Percentiles rank a stretch among this genome's conserved stretches.
These are phyloP conservation scores for Sistotremastrum niveocremeum DNA, from an alignment of 768 basidiomycete species.

Conservation along the genomic window DNA sequence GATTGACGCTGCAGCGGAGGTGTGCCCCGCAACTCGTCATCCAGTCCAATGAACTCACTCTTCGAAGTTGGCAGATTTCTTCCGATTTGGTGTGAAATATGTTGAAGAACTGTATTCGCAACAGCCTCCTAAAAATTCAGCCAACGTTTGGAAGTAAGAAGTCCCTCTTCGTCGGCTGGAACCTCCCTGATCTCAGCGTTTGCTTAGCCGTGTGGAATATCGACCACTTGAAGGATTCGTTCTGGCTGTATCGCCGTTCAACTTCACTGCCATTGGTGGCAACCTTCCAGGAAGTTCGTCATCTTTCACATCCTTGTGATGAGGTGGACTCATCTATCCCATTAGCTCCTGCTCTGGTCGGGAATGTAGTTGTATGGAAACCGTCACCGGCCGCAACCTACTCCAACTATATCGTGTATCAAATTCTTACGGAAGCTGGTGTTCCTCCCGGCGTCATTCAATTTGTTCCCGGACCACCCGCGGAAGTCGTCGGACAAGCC, in stretches of 20 bases:
- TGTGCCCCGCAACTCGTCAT: constrained; percentile 20
- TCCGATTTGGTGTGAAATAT: constrained; percentile 93
- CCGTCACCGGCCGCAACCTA: constrained; percentile 92
- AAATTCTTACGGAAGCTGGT: constrained; percentile 89
- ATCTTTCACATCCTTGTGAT: neutral
- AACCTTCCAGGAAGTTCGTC: constrained; percentile 70
- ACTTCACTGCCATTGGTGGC: constrained; percentile 96
- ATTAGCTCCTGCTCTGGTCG: constrained; percentile 79
- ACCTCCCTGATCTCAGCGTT: neutral
- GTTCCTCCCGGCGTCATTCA: constrained; percentile 92
- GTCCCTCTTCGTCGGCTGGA: too few species aligned
- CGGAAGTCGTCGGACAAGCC: constrained; percentile 73
- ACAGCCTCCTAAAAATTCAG: constrained; percentile 77
- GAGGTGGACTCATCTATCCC: constrained; percentile 4
- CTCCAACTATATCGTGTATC: constrained; percentile 85
- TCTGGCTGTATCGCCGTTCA: constrained; percentile 94
- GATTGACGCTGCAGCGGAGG: constrained; percentile 98
- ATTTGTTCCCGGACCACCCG: constrained; percentile 84
- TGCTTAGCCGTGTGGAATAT: constrained; percentile 78
- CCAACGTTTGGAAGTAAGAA: constrained; percentile 89
- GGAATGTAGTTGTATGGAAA: constrained; percentile 95
- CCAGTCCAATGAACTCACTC: neutral
- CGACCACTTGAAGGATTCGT: constrained; percentile 98
- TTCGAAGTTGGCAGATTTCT: constrained; percentile 70
- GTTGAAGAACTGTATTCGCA: constrained; percentile 89